A percentile compares a stretch with the other conserved stretches of the same genome.
phyloP scores from a whole-genome alignment of 192 early-diverging fungal species.

The Mortierella alpina region DNA sequence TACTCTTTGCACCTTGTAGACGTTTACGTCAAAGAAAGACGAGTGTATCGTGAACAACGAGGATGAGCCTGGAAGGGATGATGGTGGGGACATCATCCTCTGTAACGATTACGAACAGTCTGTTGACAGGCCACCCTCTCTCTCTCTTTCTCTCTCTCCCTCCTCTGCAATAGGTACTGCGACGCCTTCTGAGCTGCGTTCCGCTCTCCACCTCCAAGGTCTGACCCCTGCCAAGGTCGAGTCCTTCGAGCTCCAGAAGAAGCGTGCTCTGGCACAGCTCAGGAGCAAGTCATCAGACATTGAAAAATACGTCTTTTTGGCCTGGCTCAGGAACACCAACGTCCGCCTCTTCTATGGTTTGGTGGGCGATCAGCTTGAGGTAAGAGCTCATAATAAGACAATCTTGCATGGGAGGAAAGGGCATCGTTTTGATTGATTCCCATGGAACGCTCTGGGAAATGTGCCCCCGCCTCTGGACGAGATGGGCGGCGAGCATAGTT shows the following conservation, averaged over 20 bases:
- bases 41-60: no score
- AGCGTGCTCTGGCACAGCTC: conserved; percentile 78
- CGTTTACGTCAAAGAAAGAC: no score
- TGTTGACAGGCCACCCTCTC: not conserved
- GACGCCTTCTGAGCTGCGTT: conserved; percentile 59
- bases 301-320: conserved; percentile 90
- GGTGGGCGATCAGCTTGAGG: conserved; percentile 80
- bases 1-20: not conserved
- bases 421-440: not conserved
- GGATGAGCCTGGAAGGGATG: no score
- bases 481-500: no score
- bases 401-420: not conserved
- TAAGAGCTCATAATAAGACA: conserved; percentile 34
- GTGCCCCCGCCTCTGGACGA: no score
- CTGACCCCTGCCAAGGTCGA: conserved; percentile 82
- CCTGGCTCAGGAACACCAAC: conserved; percentile 84
- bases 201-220: conserved; percentile 72
- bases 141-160: not conserved
- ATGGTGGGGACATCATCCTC: not conserved
- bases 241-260: conserved; percentile 77
- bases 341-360: conserved; percentile 86
- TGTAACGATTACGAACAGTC: not conserved
- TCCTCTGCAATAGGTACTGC: conserved; percentile 66
- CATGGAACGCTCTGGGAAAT: conserved; percentile 3
- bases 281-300: conserved; percentile 73